A percentile compares a stretch with the other conserved stretches of the same genome.
Evolutionary conservation across 805 yeast species (phyloP).

Genomic region (Teunomyces pallodes): DNA sequence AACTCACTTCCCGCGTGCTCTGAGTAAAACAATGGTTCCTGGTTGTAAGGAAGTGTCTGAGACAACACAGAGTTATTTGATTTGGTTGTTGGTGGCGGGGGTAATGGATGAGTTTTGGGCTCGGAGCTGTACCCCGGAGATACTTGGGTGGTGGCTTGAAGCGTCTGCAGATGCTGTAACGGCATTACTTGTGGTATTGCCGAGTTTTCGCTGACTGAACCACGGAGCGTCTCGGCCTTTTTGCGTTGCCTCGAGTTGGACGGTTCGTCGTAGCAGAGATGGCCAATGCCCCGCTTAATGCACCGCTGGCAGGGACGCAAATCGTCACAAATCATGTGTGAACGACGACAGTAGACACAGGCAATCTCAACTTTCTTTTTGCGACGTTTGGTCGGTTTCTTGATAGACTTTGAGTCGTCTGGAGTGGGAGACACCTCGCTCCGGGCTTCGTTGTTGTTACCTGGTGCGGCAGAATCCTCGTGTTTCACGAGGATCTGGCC

Average conservation of each 20-base stretch:
- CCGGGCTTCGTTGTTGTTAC: not conserved
- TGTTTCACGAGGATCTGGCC: not conserved
- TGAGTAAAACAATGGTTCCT: conserved; percentile 78
- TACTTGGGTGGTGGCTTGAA: not conserved
- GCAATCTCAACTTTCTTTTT: conserved; percentile 63
- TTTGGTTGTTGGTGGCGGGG: conserved; percentile 6
- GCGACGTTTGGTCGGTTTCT: conserved; percentile 20
- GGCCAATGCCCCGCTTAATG: conserved; percentile 82
- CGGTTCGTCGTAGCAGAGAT: conserved; percentile 78
- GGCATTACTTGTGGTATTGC: conserved; percentile 3
- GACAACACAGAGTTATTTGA: conserved; percentile 24
- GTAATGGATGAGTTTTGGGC: not conserved
- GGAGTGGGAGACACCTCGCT: not conserved
- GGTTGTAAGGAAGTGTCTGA: conserved; percentile 46
- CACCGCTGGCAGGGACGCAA: conserved; percentile 77
- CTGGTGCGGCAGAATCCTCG: conserved; percentile 1
- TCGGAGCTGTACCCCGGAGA: conserved; percentile 3
- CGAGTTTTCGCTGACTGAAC: conserved; percentile 4
- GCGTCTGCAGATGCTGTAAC: conserved; percentile 1
- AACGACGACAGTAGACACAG: conserved; percentile 87
- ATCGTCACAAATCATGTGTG: conserved; percentile 92
- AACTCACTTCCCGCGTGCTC: conserved; percentile 94
- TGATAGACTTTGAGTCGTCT: conserved; percentile 3
- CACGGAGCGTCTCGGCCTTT: conserved; percentile 28
- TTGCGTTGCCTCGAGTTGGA: conserved; percentile 41